Evolutionary conservation across 2,329 filamentous ascomycete genomes (phyloP), one percentile per base, ranked within the genome.

Genomic region (Fusarium gaditjirri): DNA sequence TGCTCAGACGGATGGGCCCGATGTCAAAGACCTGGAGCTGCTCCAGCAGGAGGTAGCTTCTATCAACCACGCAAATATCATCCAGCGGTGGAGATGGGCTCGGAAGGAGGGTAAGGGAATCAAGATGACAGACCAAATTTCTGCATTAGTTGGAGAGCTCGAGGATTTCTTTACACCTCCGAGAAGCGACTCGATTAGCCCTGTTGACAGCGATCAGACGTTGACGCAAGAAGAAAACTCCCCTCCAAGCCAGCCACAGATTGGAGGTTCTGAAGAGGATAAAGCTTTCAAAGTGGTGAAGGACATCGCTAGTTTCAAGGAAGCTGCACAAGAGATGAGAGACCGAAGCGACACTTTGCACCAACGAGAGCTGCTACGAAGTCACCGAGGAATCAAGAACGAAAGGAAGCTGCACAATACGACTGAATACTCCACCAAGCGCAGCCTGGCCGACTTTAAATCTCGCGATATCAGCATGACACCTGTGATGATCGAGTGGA

Each of bases 1-100:
- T 14, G 13, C 44, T n/a, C 27, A 47, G 6, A 12, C 13, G 44
- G 9, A n/a, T 8, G 10, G 13, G 7, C 44, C 14, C 1, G 6
- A n/a, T 3, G 3, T 1, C 21, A 4, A 12, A 8, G 27, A 29
- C 0, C 6, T 47, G 14, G 14, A 47, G 7, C 3, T 12, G 3
- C 1, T 47, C 2, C 44, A 47, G 4, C 4, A 31, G 0, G 44
- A 47, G 3, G 21, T 47, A 6, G 2, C 44, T 2, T 47, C 44
- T n/a, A 47, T 31, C 12, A 47, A n/a, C 10, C 27, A 47, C 12
- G 27, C 44, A 14, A 47, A 31, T 27, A 31, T 47, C 3, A 17
- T 47, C 3, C 44, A 47, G 10, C 10, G 44, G 7, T 31, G 44
- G 27, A 47, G 27, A 6, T 47, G 44, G 44, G 44, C 27, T 2